These are phyloP conservation scores for Talaromyces proteolyticus DNA, from an alignment of 495 filamentous ascomycete genomes.

Conservation along the genomic window DNA sequence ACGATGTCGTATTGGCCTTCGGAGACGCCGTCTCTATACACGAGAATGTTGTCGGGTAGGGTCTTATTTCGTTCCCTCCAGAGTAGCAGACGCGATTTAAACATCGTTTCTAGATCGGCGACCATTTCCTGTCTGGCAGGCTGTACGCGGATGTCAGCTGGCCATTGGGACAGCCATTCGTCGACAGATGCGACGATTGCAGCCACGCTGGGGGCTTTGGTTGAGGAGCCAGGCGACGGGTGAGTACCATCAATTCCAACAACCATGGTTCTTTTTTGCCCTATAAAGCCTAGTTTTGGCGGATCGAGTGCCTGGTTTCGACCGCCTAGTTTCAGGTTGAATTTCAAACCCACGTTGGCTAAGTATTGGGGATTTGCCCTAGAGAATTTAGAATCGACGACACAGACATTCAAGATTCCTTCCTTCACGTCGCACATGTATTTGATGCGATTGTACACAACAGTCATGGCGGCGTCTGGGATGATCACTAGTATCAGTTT, in stretches of 20 bases:
- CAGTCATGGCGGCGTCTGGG: slow-evolving; percentile 42
- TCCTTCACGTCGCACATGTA: slow-evolving; percentile 53
- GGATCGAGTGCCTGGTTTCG: slow-evolving; percentile 58
- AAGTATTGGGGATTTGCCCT: slow-evolving; percentile 45
- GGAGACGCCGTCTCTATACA: slow-evolving; percentile 84
- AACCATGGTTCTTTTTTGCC: slow-evolving; percentile 66
- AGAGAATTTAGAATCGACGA: slow-evolving; percentile 45
- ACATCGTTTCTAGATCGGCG: slow-evolving; percentile 37
- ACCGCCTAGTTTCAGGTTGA: slow-evolving; percentile 84
- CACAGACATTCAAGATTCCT: slow-evolving; percentile 62
- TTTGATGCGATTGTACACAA: slow-evolving; percentile 65
- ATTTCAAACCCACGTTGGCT: slow-evolving; percentile 72
- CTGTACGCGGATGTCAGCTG: slow-evolving; percentile 56
- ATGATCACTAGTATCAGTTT: slow-evolving; percentile 40
- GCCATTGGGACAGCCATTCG: slow-evolving; percentile 58
- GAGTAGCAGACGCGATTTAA: slow-evolving; percentile 49
- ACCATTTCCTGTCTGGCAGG: slow-evolving; percentile 54
- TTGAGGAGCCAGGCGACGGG: slow-evolving; percentile 62
- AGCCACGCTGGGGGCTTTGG: slow-evolving; percentile 63
- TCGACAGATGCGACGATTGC: slow-evolving; percentile 71
- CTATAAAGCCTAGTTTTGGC: slow-evolving; percentile 49
- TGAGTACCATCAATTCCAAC: slow-evolving; percentile 88
- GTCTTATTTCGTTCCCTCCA: slow-evolving; percentile 48
- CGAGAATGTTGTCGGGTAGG: slow-evolving; percentile 62
- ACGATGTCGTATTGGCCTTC: slow-evolving; percentile 68